Evolutionary conservation across 1,139 yeast species (phyloP), one percentile per base, ranked within the genome.

Genomic region (Lodderomyces orthopsilosis): DNA sequence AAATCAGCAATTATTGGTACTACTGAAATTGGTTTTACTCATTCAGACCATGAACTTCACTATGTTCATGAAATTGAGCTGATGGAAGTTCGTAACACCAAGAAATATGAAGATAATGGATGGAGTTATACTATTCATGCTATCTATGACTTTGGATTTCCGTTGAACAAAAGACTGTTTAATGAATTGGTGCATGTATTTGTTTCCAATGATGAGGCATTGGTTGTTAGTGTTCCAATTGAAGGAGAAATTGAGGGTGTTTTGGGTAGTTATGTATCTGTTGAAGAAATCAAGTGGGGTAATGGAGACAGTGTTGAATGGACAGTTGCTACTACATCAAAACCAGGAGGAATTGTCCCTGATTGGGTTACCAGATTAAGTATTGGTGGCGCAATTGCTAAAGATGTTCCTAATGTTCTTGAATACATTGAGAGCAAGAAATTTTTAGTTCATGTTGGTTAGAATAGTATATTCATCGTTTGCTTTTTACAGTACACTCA

Each of bases 271-370:
- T 85, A 84, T 59, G 68, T 81, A 22, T 77, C 89, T 5, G 71
- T 85, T 23, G 94, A 85, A 55, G 64, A 70, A 35, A 63, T 84
- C 17, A 59, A 62, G 34, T 65, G 61, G 47, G 58, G n/a, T n/a
- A n/a, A 60, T 14, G 69, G 60, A 9, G 63, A 67, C 14, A 62
- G 67, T 35, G 36, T 37, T 23, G 67, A 68, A 35, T 85, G 94
- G 94, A 55, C 65, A 6, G 81, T 84, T 88, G 77, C 80, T 14
- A 77, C 81, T 12, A 67, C 79, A 38, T 78, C 87, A 43, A 81
- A 77, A 45, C 83, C 90, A 1, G 80, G 84, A 21, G 94, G 94
- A 0, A 65, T 59, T 44, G 70, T 85, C 3, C 93, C 93, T 1
- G 64, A 74, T 36, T 83, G 83, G 79, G 45, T 85, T 18, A 84